Evolutionary conservation across 1,284 basidiomycete genomes (phyloP), one percentile per base, ranked within the genome.

Genomic region (Entoloma clypeatum): DNA sequence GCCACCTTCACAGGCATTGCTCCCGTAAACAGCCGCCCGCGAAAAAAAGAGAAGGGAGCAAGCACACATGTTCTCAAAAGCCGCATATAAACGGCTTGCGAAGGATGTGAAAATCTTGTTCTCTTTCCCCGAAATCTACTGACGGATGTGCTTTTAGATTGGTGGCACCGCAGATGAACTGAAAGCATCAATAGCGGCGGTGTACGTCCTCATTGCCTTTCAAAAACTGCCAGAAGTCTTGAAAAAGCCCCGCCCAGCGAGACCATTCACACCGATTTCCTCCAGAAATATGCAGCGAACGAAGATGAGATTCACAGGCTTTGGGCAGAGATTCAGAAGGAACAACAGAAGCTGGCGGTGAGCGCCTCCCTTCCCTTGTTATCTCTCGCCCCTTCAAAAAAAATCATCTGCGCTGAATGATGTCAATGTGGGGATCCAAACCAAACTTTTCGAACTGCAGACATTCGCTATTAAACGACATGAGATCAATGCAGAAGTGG

Each of bases 251-350:
- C 14, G 24, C 21, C 27, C 39, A 58, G 56, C 11, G 55, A 55
- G 41, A 32, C 44, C 9, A 23, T 53, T n/a, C 54, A 51, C 24
- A 36, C 44, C 9, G 45, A 50, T 10, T 58, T 57, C 31, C 34
- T 54, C 17, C 45, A 52, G 25, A 46, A 53, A 24, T 55, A 58
- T 26, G 55, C 56, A 14, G 47, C 50, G 8, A 41, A 41, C 24
- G 57, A 59, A 44, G 57, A 59, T 25, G 45, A 10, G 3, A 57
- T 59, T n/a, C 53, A 50, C 23, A 45, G 45, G 27, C 33, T 59
- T 22, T 56, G 54, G 51, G 43, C 36, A 17, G 52, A 55, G 33
- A 52, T 59, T 21, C 48, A 43, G 14, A 41, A 43, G 33, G 43
- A 53, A 33, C 50, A 52, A 21, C 42, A 50, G 35, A 53, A 51